A percentile compares a stretch with the other conserved stretches of the same genome.
Conservation (phyloP, 2,329 filamentous ascomycete species). For the Aureobasidium sp. region DNA sequence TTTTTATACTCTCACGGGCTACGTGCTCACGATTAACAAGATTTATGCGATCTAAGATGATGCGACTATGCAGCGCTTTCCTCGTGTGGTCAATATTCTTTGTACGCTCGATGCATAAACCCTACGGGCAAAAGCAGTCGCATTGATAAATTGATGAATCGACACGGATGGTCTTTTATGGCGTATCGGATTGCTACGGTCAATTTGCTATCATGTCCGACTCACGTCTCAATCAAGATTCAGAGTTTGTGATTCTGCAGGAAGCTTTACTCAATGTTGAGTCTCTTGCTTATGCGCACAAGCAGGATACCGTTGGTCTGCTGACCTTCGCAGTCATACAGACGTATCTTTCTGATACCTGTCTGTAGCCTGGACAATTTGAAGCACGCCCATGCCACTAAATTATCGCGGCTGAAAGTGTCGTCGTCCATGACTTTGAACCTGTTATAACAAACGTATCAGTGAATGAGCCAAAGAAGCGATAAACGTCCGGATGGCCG, state of each 20-base stretch:
- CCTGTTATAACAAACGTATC: constrained; percentile 31
- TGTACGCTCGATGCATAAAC: neutral
- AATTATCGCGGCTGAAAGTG: constrained; percentile 61
- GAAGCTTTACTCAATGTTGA: neutral
- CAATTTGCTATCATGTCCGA: neutral
- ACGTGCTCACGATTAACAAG: neutral
- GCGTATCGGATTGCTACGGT: neutral
- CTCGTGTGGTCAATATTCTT: neutral
- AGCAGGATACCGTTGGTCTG: constrained; percentile 63
- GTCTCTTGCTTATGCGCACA: constrained; percentile 60
- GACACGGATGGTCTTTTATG: neutral
- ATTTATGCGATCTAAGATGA: neutral
- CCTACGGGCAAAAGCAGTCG: neutral
- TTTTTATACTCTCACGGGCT: neutral
- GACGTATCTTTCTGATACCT: constrained; percentile 70
- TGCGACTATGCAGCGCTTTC: neutral
- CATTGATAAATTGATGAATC: neutral
- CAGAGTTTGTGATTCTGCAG: neutral
- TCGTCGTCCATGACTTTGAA: constrained; percentile 88
- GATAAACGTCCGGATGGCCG: neutral
- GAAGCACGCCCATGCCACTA: constrained; percentile 85
- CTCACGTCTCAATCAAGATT: neutral
- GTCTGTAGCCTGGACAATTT: constrained; percentile 70
- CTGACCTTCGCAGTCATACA: constrained; percentile 63
- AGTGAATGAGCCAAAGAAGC: neutral